These are phyloP conservation scores for Pseudogymnoascus sp. DNA, from an alignment of 2,329 filamentous ascomycete species.

Conservation along the genomic window DNA sequence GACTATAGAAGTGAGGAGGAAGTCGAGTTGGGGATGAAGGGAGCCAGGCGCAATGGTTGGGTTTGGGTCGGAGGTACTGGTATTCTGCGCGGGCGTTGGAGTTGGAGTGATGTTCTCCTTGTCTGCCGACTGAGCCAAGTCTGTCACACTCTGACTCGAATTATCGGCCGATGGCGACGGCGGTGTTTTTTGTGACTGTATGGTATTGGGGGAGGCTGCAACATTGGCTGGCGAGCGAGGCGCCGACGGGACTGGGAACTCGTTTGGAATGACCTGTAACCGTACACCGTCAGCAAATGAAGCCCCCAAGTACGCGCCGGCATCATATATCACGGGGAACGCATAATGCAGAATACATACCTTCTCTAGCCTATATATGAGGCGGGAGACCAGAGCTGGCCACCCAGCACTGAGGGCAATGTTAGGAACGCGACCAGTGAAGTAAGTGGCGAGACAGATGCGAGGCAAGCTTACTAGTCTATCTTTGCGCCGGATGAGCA, in stretches of 20 bases:
- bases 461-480: constrained; percentile 41
- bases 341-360: constrained; percentile 13
- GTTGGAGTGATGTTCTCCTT: constrained; percentile 58
- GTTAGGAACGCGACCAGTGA: constrained; percentile 11
- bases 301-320: background rate
- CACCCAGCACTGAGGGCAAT: constrained; percentile 28
- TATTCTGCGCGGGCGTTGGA: constrained; percentile 32
- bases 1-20: constrained; percentile 53
- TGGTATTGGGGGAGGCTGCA: constrained; percentile 56
- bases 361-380: constrained; percentile 31
- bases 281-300: background rate
- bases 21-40: constrained; percentile 55
- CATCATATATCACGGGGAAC: background rate
- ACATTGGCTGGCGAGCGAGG: constrained; percentile 38
- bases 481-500: constrained; percentile 45
- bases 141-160: constrained; percentile 16
- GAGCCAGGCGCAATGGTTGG: constrained; percentile 28
- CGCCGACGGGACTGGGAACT: constrained; percentile 59
- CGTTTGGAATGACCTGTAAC: constrained; percentile 60
- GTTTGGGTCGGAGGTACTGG: constrained; percentile 20
- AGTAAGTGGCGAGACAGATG: background rate
- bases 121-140: constrained; percentile 43
- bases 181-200: constrained; percentile 54
- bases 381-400: constrained; percentile 31
- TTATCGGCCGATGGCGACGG: constrained; percentile 37